Percentiles rank a stretch among this genome's conserved stretches.
phyloP scores from a whole-genome alignment of 345 rosid genomes.

The Acer negundo region DNA sequence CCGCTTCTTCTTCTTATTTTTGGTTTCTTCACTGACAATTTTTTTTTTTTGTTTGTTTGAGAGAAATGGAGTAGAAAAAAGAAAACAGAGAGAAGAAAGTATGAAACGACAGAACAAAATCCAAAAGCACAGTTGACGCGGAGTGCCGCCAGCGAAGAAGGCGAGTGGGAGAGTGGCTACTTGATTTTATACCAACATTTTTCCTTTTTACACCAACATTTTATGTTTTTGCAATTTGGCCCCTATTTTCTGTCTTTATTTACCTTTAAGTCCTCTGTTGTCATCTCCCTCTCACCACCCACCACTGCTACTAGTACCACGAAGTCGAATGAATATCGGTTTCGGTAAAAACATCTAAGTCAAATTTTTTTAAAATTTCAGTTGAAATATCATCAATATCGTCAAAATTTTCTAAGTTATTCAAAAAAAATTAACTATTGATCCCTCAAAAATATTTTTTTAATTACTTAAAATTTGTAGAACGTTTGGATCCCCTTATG shows the following conservation, averaged over 20 bases:
- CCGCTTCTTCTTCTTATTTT: not conserved
- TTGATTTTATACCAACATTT: not conserved
- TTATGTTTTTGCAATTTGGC: not conserved
- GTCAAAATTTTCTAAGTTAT: too few species aligned
- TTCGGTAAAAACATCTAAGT: too few species aligned
- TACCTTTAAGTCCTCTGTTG: not conserved
- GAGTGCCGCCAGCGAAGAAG: slow-evolving; percentile 38
- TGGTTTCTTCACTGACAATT: not conserved
- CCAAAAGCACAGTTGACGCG: slow-evolving; percentile 44
- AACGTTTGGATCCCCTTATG: too few species aligned
- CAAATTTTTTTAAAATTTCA: too few species aligned
- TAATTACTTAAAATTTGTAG: too few species aligned
- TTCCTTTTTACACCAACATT: too few species aligned
- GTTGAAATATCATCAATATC: too few species aligned
- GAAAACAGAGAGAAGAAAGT: not conserved
- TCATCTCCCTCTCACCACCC: not conserved
- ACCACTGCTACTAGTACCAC: not conserved
- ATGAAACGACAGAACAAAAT: slow-evolving; percentile 14
- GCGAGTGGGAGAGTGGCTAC: not conserved
- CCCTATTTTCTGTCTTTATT: not conserved
- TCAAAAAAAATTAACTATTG: too few species aligned
- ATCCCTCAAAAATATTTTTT: too few species aligned
- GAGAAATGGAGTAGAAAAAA: not conserved
- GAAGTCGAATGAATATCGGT: too few species aligned
- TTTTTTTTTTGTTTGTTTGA: not conserved